Percentiles rank a stretch among this genome's conserved stretches.
phyloP scores from a whole-genome alignment of 257 asterid genomes.

The Primulina eburnea region DNA sequence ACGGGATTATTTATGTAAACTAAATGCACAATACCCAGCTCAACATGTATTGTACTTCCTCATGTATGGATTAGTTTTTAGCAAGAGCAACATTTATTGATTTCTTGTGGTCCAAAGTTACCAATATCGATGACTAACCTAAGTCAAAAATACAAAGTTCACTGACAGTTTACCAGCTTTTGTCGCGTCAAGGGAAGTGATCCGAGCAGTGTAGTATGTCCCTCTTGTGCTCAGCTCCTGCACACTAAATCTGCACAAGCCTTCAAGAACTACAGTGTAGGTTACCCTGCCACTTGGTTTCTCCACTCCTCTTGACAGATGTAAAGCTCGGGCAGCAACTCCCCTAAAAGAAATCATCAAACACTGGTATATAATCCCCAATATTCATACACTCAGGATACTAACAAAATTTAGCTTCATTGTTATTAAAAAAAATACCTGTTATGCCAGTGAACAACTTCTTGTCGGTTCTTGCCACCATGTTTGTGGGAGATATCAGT shows the following conservation, averaged over 20 bases:
- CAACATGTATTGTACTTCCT: neutral
- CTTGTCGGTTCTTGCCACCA: conserved; percentile 72
- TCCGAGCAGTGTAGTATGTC: conserved; percentile 91
- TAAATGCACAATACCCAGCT: no score
- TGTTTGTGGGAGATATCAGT: conserved; percentile 58
- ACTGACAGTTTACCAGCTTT: conserved; percentile 58
- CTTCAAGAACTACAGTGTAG: conserved; percentile 94
- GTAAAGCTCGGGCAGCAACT: conserved; percentile 97
- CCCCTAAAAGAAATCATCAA: conserved; percentile 42
- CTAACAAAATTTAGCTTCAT: conserved; percentile 20
- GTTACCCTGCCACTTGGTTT: conserved; percentile 99
- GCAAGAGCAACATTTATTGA: neutral
- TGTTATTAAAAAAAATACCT: conserved; percentile 38
- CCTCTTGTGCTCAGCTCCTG: conserved; percentile 98
- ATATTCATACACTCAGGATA: conserved; percentile 18
- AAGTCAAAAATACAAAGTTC: conserved; percentile 16
- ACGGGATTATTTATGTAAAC: no score
- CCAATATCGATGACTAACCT: conserved; percentile 5
- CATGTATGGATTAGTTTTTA: no score
- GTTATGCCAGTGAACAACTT: conserved; percentile 90
- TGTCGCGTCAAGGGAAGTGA: conserved; percentile 84
- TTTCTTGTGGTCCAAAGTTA: neutral
- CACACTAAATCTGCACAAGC: conserved; percentile 90
- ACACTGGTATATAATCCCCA: conserved; percentile 21
- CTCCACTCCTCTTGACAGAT: conserved; percentile 96